Conservation (phyloP, 441 rosid species). For the Corymbia citriodora region DNA sequence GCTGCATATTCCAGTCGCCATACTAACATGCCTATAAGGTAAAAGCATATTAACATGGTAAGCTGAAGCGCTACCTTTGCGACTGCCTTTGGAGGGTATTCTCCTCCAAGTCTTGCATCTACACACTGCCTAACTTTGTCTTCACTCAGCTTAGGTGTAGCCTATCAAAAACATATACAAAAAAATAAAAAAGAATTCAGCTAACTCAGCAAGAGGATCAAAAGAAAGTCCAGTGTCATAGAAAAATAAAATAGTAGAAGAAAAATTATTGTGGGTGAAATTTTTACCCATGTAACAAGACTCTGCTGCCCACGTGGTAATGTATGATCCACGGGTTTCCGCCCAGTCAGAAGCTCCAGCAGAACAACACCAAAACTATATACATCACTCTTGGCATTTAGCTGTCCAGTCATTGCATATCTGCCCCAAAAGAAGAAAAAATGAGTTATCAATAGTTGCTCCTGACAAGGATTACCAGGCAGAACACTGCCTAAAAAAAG, state of each 20-base stretch:
- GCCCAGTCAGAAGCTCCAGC: slow-evolving; percentile 63
- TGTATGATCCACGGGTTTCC: slow-evolving; percentile 70
- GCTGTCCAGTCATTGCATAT: slow-evolving; percentile 71
- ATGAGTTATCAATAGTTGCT: not conserved
- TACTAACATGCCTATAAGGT: not conserved
- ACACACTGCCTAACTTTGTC: slow-evolving; percentile 74
- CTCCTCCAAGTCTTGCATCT: slow-evolving; percentile 66
- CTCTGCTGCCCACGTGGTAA: slow-evolving; percentile 74
- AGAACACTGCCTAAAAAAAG: not conserved
- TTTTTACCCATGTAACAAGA: slow-evolving; percentile 71
- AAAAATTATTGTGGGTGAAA: not conserved
- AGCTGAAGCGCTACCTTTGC: slow-evolving; percentile 45
- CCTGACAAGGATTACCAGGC: slow-evolving; percentile 1
- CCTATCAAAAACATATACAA: slow-evolving; percentile 25
- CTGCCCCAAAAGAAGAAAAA: slow-evolving; percentile 19
- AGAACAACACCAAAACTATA: slow-evolving; percentile 76
- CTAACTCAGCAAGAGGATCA: not conserved
- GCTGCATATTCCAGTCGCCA: not conserved
- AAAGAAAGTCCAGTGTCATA: not conserved
- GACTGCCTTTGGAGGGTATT: slow-evolving; percentile 75
- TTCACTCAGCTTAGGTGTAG: slow-evolving; percentile 72
- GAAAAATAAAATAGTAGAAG: not conserved
- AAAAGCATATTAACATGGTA: not conserved
- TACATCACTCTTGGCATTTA: slow-evolving; percentile 70
- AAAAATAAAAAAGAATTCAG: not conserved